A percentile compares a stretch with the other conserved stretches of the same genome.
These are phyloP conservation scores for Limonium bicolor DNA, from an alignment of 148 eudicot genomes.

Conservation along the genomic window DNA sequence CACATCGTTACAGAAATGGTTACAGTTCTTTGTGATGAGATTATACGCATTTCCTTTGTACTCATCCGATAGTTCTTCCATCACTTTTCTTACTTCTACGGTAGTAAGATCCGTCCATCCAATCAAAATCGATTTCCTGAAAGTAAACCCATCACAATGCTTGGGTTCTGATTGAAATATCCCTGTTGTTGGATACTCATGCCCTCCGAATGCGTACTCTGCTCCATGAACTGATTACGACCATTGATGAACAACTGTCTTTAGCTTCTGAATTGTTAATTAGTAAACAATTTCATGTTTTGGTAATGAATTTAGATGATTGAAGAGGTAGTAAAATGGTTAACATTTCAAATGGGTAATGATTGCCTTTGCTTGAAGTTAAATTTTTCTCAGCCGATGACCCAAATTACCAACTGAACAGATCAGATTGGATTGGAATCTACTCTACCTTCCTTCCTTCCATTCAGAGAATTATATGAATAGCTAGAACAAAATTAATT, in stretches of 20 bases:
- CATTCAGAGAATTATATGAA: neutral
- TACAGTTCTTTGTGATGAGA: slow-evolving; percentile 49
- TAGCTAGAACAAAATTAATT: neutral
- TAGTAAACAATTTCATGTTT: neutral
- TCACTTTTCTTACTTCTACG: slow-evolving; percentile 25
- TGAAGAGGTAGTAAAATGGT: too few species aligned
- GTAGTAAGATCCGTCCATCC: slow-evolving; percentile 37
- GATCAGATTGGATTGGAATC: neutral
- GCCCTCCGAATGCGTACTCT: slow-evolving; percentile 63
- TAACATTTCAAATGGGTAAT: neutral
- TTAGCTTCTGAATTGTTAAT: too few species aligned
- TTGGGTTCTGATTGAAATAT: slow-evolving; percentile 48
- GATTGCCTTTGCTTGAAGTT: neutral
- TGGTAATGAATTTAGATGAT: neutral
- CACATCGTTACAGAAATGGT: slow-evolving; percentile 57
- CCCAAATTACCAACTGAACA: neutral
- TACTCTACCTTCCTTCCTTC: neutral
- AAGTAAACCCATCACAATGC: slow-evolving; percentile 40
- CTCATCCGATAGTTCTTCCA: slow-evolving; percentile 32
- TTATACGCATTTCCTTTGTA: slow-evolving; percentile 54
- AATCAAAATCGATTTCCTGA: slow-evolving; percentile 33
- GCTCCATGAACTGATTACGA: slow-evolving; percentile 33
- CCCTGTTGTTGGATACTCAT: slow-evolving; percentile 37
- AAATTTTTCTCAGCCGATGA: neutral
- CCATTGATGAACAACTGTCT: too few species aligned